Base-by-base conservation (phyloP, 129 eudicot genomes). In the Flaveria ramosissima region DNA sequence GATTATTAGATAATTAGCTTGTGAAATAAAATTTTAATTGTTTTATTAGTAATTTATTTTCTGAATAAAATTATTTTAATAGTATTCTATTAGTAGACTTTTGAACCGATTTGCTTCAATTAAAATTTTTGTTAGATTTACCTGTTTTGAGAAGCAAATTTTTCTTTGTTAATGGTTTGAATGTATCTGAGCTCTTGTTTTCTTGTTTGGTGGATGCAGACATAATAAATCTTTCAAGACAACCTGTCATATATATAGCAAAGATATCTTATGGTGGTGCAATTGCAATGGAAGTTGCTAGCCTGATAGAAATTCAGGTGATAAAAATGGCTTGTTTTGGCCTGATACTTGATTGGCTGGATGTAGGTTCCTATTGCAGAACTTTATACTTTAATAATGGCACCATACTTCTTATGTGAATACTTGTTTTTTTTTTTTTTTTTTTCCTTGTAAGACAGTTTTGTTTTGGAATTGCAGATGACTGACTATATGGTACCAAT, bases 241-340 rank as follows among this genome's bases (percentile, higher is more conserved):
- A 80, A 56, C 7, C 36, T 67, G 24, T 65, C 46, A 80, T 77
- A 77, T 67, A 75, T 52, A 80, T 27, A 62, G 68, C 68, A 30
- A 42, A 69, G 76, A 60, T 51, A 64, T 36, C 70, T 68, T 50
- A 63, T 65, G 75, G 71, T 65, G 79, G 64, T 80, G 80, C 75
- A 30, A 74, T 53, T 80, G 80, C 75, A 30, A 74, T 74, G 80
- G 74, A 74, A 80, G 80, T 45, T 71, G 72, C 45, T 47, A 71
- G 82, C 72, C 71, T 70, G 77, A 60, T 19, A 60, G 77, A 70
- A 78, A 62, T 42, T 67, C 79, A 74, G 82, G 82, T 78, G 71
- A 39, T 14, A 30, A 64, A 69, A 78, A 78, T 43, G 6, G 36
- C 72, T 43, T 42, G 55, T 43, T 68, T 68, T 42, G 51, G 26